Base-by-base conservation (phyloP, 108 stramenopile genomes). In the Pseudonitzschia pungens region DNA sequence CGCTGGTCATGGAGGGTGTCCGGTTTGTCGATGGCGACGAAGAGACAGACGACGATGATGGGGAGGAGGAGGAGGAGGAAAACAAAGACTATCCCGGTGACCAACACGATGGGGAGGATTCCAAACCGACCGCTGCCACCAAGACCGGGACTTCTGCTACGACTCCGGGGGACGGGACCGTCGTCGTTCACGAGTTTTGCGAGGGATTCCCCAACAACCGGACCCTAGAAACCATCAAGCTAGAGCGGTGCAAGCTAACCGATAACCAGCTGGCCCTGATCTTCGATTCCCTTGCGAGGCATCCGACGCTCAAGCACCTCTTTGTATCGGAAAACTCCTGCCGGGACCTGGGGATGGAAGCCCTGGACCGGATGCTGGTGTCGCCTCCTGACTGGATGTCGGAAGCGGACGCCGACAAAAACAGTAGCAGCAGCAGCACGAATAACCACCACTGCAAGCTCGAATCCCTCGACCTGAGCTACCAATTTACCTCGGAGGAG, bases 131-230 rank as follows among this genome's bases (percentile, higher is more conserved):
- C 26, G 57, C 21, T 27, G 57, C 26, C 4, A 0, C n/a, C 29
- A 24, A 22, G 10, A 62, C 5, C n/a, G 60, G 32, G 2, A 33
- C 32, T 10, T 5, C 8, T 6, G 7, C 57, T 27, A 26, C 10
- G 11, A 40, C 33, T 15, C 33, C 1, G 12, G 16, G 33, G 4
- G 36, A 62, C n/a, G 60, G 60, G n/a, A 62, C 60, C 12, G 32
- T 62, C 0, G 45, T 50, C 2, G 44, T 67, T 3, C 16, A 26
- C 12, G 66, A 67, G 42, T 29, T 67, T 9, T 67, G 66, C 44
- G 66, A 67, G 24, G 66, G 66, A 28, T 50, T 67, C 43, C 45
- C 66, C 10, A 67, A 67, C 28, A 67, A 67, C 26, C 43, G 28
- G 6, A 67, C 66, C 3, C 43, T 67, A 15, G n/a, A 27, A 24